Evolutionary conservation across 768 basidiomycete species (phyloP), one percentile per base, ranked within the genome.

Genomic region (Kwoniella sp.): DNA sequence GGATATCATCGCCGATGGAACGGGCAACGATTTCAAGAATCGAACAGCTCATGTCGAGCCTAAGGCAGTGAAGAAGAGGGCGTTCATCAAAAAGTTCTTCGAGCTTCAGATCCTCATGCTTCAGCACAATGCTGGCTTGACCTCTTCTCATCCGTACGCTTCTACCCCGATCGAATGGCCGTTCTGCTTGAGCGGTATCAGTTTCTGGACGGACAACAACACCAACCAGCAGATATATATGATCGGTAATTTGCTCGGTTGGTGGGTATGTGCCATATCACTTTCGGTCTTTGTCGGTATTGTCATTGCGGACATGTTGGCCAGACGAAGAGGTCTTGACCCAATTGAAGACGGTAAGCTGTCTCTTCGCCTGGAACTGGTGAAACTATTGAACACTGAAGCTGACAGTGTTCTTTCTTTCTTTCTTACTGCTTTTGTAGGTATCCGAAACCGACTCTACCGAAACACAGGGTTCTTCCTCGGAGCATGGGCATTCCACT

Each of bases 101-200:
- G 95, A 99, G 79, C 83, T 98, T 30, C 96, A 99, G 74, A 81
- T 95, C 48, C 83, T 95, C 60, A 98, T 98, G 95, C 82, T 98
- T 68, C 92, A 96, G 77, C 96, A 99, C 83, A 99, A 99, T 73
- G 94, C 96, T n/a, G 96, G 93, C 22, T 83, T 99, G 68, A 95
- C 92, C 25, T 90, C 92, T n/a, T 90, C 90, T 3, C 96, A 99
- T 77, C 96, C 96, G 46, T 99, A 99, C 78, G 93, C 96, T 2
- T 91, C 90, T 63, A 85, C 84, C n/a, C 93, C 96, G 5, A 88
- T 97, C 81, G 93, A 95, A 78, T 99, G 96, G 96, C 96, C 96
- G 6, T 98, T 98, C 87, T 85, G 93, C 40, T 81, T 97, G 27
- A 91, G 84, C 67, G 96, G 96, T 53, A 98, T 99, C 82, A 94